phyloP scores from a whole-genome alignment of 75 land plant species.

The Cryptomeria japonica region DNA sequence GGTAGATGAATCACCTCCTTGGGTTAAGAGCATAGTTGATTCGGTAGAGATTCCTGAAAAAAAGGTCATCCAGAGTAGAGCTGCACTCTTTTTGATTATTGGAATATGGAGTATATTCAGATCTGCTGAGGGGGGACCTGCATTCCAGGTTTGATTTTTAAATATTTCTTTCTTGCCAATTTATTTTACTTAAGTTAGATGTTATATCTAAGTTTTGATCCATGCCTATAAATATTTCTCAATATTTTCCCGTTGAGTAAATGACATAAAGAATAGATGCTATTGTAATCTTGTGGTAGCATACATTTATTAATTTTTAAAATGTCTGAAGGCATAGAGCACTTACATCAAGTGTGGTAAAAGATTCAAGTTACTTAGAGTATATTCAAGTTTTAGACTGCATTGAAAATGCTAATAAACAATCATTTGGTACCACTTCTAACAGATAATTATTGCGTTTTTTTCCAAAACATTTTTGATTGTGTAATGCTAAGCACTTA shows the following conservation, averaged over 20 bases:
- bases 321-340: background rate
- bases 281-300: background rate
- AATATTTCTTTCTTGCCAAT: background rate
- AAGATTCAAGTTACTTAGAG: background rate
- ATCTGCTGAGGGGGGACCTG: slow-evolving; percentile 90
- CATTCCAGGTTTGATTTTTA: slow-evolving; percentile 76
- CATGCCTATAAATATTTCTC: background rate
- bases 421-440: background rate
- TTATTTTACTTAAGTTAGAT: background rate
- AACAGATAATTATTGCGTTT: background rate
- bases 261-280: background rate
- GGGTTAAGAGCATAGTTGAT: slow-evolving; percentile 62
- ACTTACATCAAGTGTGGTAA: background rate
- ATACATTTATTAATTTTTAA: no score
- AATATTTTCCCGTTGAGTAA: slow-evolving; percentile 2
- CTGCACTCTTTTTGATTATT: slow-evolving; percentile 62
- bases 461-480: background rate
- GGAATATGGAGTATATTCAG: slow-evolving; percentile 84
- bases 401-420: background rate
- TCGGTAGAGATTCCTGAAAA: slow-evolving; percentile 59
- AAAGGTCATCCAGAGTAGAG: slow-evolving; percentile 56
- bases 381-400: background rate
- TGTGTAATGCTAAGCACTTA: no score
- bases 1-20: slow-evolving; percentile 91
- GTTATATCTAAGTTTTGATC: background rate